Evolutionary conservation across 2,329 filamentous ascomycete genomes (phyloP), one percentile per base, ranked within the genome.

Genomic region (Madurella fahalii): DNA sequence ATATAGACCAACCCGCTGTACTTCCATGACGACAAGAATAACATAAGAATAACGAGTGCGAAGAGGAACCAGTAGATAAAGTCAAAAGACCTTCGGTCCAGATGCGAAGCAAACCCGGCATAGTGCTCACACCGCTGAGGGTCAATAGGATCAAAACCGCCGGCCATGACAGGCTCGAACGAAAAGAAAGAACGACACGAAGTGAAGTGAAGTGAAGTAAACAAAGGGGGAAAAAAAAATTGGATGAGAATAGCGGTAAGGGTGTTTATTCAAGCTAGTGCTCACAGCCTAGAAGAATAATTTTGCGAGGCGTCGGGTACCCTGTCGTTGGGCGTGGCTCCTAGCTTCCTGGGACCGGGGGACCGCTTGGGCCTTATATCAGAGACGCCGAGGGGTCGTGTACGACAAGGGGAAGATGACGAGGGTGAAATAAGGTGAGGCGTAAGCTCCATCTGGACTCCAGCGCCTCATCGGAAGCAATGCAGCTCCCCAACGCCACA

Each of bases 61-160:
- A 76, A 77, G 4, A 75, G 60, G 1, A 65, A 55, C 73, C 73
- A 77, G 60, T 73, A 77, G 15, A 74, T 64, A 9, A 62, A 59
- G 51, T 75, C 71, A 45, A 73, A 72, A 47, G 71, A 63, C 12
- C 53, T 25, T 43, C 72, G 64, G 37, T 65, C 64, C 20, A 77
- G 65, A 17, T 66, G 53, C 2, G 66, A 53, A 25, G 72, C 67
- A 56, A 76, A 75, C 39, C 62, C 61, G 13, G 74, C 74, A 57
- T 77, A 75, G 58, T 74, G 68, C 16, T 49, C 46, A 57, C 74
- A 76, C 49, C 66, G 63, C 17, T 42, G 57, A 2, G 63, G 61
- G 51, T 74, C 70, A 50, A 61, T 58, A 3, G 58, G 49, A 15
- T 61, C 61, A 50, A 71, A 74, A 20, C 66, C 62, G 9, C 69